Base-by-base conservation (phyloP, 257 asterid genomes). In the Ocimum tenuiflorum region DNA sequence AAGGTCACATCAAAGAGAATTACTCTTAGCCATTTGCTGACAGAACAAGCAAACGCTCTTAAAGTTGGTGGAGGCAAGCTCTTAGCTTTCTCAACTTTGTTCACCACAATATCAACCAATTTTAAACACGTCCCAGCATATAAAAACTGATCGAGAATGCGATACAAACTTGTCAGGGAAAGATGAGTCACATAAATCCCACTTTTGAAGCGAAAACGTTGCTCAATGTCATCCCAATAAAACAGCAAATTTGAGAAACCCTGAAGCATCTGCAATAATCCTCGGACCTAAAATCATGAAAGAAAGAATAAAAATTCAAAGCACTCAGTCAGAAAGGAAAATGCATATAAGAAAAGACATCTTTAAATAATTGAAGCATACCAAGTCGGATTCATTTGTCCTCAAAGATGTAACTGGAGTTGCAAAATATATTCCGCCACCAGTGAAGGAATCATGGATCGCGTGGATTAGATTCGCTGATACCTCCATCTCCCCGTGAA, bases 201-300 rank as follows among this genome's bases (percentile, higher is more conserved):
- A 12, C 57, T 78, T 69, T 78, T 82, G 67, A 79, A 74, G 59
- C 71, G 75, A 78, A 86, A 94, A 29, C 75, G 19, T 39, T 77
- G 80, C 24, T 69, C 78, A 4, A 35, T 54, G n/a, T 64, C 75
- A 38, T 94, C 89, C 99, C 99, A 94, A 70, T 69, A 72, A 65
- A 88, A 86, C 46, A 88, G 51, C 22, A 80, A 76, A 74, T 91
- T 82, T 24, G 97, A 78, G 14, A 84, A 77, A 57, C 99, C 99
- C 76, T 94, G 99, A 58, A 87, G 64, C 79, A 85, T 86, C 77
- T 88, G 99, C 90, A 94, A 74, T 75, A 86, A 84, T 62, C 91
- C 95, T 65, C 81, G 85, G 47, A 90, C 96, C 99, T 91, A 65
- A 63, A 77, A 18, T 36, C 65, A 61, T 31, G 68, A 45, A 62